These are phyloP conservation scores for Kurtzmaniella quercitrusa DNA, from an alignment of 1,139 yeast genomes.

Conservation along the genomic window DNA sequence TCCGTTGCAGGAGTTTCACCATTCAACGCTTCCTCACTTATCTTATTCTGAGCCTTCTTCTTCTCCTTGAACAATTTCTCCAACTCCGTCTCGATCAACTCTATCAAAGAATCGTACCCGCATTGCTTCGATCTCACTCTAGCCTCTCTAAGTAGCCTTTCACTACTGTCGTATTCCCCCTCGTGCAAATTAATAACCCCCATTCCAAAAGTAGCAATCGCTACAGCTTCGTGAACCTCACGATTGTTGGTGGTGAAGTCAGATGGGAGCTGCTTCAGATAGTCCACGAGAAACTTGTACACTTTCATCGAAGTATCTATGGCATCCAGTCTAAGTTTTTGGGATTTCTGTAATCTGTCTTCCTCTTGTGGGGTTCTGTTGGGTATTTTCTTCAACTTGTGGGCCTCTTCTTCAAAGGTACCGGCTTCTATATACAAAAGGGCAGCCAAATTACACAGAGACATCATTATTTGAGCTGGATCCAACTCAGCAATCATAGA, in stretches of 20 bases:
- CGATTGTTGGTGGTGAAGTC: slow-evolving; percentile 17
- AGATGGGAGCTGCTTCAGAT: slow-evolving; percentile 47
- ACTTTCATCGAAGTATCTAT: slow-evolving; percentile 40
- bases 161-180: slow-evolving; percentile 54
- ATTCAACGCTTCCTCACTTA: background rate
- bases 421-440: slow-evolving; percentile 69
- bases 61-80: slow-evolving; percentile 41
- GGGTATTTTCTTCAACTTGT: slow-evolving; percentile 17
- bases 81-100: slow-evolving; percentile 65
- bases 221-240: slow-evolving; percentile 54
- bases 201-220: slow-evolving; percentile 77
- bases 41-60: slow-evolving; percentile 6
- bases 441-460: slow-evolving; percentile 72
- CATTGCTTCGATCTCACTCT: slow-evolving; percentile 67
- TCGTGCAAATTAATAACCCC: slow-evolving; percentile 72
- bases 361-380: slow-evolving; percentile 16
- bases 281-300: slow-evolving; percentile 52
- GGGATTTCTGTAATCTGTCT: slow-evolving; percentile 16
- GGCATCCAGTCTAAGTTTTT: slow-evolving; percentile 32
- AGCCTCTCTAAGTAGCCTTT: slow-evolving; percentile 62
- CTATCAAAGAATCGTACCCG: slow-evolving; percentile 58
- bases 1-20: no score
- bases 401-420: slow-evolving; percentile 51
- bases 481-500: slow-evolving; percentile 71
- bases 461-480: slow-evolving; percentile 58